Evolutionary conservation across 1,284 basidiomycete species (phyloP), one percentile per base, ranked within the genome.

Genomic region (Trametes hirsuta): DNA sequence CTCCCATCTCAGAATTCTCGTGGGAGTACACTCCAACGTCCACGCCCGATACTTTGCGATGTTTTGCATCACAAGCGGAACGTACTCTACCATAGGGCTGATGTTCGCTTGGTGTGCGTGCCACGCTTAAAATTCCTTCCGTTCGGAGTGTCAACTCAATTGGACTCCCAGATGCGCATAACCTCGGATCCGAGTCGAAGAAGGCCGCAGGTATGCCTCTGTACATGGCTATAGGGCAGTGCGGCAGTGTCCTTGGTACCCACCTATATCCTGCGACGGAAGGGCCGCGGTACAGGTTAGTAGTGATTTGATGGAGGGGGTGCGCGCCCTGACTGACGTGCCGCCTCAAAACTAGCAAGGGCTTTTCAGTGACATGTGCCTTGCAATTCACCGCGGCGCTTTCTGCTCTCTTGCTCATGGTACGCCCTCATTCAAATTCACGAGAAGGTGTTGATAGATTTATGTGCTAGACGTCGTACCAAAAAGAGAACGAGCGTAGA

Each of bases 181-280:
- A 92, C 61, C 76, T 91, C 2, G 90, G 88, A 3, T 91, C 89
- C 0, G 89, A 91, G 72, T 88, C 87, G 3, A 91, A 91, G 74
- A 85, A 84, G 56, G 88, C 90, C 0, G 81, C 89, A 0, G 90
- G 90, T 0, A 85, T 88, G 40, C 87, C 90, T 1, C 80, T 91
- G 69, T 90, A 88, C 70, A 87, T 88, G 79, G 84, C 86, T 9
- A 90, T 92, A 44, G 89, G 89, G 2, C 90, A 91, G 70, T 83
- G 80, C 58, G 90, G 90, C 14, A 88, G 85, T 63, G 77, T 91
- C 39, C 76, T 91, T 21, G 89, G 89, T 24, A 86, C 88, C 0
- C 88, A 92, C 64, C 69, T 91, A 10, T 91, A 84, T 70, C 90
- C 88, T 0, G 72, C 81, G 34, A 80, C 79, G 0, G 84, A 91